A percentile compares a stretch with the other conserved stretches of the same genome.
Evolutionary conservation across 257 asterid genomes (phyloP).

Genomic region (Forsythia suspensa): DNA sequence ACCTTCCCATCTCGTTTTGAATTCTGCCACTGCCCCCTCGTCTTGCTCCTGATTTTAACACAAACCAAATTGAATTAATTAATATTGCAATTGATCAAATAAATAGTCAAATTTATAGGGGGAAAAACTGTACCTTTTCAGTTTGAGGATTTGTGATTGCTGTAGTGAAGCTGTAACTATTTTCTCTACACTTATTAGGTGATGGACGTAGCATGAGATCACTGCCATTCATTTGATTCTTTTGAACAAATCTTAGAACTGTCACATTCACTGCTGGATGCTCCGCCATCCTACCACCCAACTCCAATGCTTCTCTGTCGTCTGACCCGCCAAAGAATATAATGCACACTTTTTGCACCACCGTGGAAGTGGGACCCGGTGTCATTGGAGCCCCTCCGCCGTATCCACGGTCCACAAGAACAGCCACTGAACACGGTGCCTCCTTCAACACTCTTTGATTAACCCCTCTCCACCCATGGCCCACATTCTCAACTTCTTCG

Average conservation of each 20-base stretch:
- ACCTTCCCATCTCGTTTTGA: slow-evolving; percentile 35
- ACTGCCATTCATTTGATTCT: not conserved
- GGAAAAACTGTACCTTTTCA: slow-evolving; percentile 21
- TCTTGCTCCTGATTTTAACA: slow-evolving; percentile 36
- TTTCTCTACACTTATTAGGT: slow-evolving; percentile 7
- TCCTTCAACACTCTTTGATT: slow-evolving; percentile 34
- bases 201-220: not conserved
- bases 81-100: not conserved
- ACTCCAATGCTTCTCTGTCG: slow-evolving; percentile 44
- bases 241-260: slow-evolving; percentile 33
- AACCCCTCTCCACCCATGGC: slow-evolving; percentile 40
- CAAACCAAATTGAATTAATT: not conserved
- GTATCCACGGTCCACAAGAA: slow-evolving; percentile 44
- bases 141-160: slow-evolving; percentile 12
- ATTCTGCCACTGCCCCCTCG: slow-evolving; percentile 23
- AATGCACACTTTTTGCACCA: slow-evolving; percentile 39
- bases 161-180: not conserved
- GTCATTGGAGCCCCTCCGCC: slow-evolving; percentile 18
- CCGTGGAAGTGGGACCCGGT: slow-evolving; percentile 4
- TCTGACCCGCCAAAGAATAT: slow-evolving; percentile 59
- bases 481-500: slow-evolving; percentile 29
- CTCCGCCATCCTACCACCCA: slow-evolving; percentile 54
- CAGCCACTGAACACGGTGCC: slow-evolving; percentile 43
- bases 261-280: slow-evolving; percentile 45
- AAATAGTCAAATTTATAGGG: not conserved